Base-by-base conservation (phyloP, 23 red algal species). In the Cyanidium caldarium region DNA sequence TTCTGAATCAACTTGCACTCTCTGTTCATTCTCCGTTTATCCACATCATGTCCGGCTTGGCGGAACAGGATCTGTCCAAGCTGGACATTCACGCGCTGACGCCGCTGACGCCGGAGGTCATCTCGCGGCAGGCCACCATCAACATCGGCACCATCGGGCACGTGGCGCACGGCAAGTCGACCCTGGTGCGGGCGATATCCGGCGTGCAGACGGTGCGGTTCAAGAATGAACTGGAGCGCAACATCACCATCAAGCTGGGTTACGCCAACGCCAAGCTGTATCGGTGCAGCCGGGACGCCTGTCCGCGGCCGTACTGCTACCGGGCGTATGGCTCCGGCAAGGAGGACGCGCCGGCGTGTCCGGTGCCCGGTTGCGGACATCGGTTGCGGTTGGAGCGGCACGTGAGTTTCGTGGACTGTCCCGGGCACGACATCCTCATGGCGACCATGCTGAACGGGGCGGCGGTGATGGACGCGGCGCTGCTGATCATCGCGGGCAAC, bases 201-300 rank as follows among this genome's bases (percentile, higher is more conserved):
- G 92, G 92, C 56, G 92, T 98, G 51, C 84, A 98, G 70, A 98
- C 92, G 19, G 92, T 89, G 1, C 84, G 85, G 37, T 98, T 98
- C 72, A 87, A 88, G 43, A 88, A 80, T 16, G 92, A 98, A 69
- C 80, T 85, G 21, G 92, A 98, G 46, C 80, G 92, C 33, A 98
- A 98, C 69, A 98, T 89, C 43, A 98, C 92, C 45, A 98, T 98
- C 68, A 89, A 98, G 56, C 84, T 98, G 2, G 92, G 92, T 28
- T 98, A 98, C 42, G 92, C 92, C 31, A 98, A 98, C 45, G 92
- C 92, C 16, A 98, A 98, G 82, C 75, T 98, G 0, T 98, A 98
- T 80, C 87, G 87, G 45, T 98, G 92, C 56, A 42, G 29, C n/a
- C 70, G 86, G 33, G 40, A 42, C 40, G 76, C 51, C 0, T 98